These are phyloP conservation scores for Fusarium sp. DNA, from an alignment of 2,329 filamentous ascomycete genomes.

Conservation along the genomic window DNA sequence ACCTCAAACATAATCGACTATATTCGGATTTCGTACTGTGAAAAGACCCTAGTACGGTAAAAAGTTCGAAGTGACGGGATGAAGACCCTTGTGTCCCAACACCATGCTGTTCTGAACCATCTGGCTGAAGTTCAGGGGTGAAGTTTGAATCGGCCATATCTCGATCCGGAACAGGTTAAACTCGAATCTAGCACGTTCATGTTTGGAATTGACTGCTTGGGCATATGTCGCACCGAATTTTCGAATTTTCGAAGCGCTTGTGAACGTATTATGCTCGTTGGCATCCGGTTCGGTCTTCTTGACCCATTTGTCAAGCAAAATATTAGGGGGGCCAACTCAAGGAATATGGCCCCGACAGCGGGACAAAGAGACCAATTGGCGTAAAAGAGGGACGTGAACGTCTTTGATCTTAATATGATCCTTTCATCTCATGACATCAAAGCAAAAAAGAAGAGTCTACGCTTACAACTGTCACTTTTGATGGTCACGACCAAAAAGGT, in stretches of 20 bases:
- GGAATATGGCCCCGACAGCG: not conserved
- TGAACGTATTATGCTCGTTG: fast-evolving
- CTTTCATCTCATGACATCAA: fast-evolving
- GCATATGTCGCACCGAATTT: fast-evolving
- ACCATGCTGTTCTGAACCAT: no score
- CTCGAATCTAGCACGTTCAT: not conserved
- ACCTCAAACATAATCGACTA: not conserved
- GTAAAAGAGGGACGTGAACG: fast-evolving
- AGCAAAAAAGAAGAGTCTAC: fast-evolving
- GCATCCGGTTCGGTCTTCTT: not conserved
- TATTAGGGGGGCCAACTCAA: not conserved
- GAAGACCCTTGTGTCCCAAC: fast-evolving
- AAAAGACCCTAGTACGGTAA: not conserved
- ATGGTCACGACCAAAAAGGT: not conserved
- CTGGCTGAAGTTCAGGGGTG: fast-evolving
- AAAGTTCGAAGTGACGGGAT: not conserved
- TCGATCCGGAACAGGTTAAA: not conserved
- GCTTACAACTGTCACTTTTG: not conserved
- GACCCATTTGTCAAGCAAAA: not conserved
- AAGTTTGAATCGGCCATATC: not conserved
- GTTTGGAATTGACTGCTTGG: fast-evolving
- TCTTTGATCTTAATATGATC: fast-evolving
- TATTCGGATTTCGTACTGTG: not conserved
- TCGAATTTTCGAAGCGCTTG: not conserved
- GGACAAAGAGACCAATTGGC: not conserved